These are phyloP conservation scores for Phytophthora uliginosa DNA, from an alignment of 352 stramenopile genomes.

Conservation along the genomic window DNA sequence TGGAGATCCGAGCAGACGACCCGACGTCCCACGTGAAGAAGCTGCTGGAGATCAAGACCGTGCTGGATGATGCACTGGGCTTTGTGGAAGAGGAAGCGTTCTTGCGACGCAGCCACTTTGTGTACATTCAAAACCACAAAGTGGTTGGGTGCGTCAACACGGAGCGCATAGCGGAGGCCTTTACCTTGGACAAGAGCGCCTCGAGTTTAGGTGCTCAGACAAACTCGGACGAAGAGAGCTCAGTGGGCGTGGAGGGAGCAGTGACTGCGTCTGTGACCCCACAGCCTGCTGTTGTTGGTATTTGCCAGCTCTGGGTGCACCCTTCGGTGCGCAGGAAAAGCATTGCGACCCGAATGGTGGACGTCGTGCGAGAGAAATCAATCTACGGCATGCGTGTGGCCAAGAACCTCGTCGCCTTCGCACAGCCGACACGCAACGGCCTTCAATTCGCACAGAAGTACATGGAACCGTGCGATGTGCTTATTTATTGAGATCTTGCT, in stretches of 20 bases:
- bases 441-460: slow-evolving; percentile 71
- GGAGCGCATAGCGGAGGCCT: slow-evolving; percentile 60
- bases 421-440: slow-evolving; percentile 78
- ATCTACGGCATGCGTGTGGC: slow-evolving; percentile 77
- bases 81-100: slow-evolving; percentile 65
- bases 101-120: slow-evolving; percentile 62
- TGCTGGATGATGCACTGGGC: slow-evolving; percentile 81
- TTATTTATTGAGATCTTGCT: slow-evolving; percentile 54
- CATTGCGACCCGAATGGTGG: slow-evolving; percentile 71
- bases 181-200: slow-evolving; percentile 10
- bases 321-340: slow-evolving; percentile 52
- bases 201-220: background rate
- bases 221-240: background rate
- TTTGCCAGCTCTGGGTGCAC: slow-evolving; percentile 84
- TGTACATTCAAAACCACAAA: slow-evolving; percentile 68
- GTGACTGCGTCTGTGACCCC: slow-evolving; percentile 26
- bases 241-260: background rate
- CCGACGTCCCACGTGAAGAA: slow-evolving; percentile 72
- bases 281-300: slow-evolving; percentile 56
- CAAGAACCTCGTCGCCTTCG: slow-evolving; percentile 68
- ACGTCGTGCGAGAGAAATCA: slow-evolving; percentile 70
- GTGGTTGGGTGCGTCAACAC: slow-evolving; percentile 74
- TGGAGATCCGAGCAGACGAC: slow-evolving; percentile 74
- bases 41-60: slow-evolving; percentile 72
- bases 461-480: slow-evolving; percentile 50